Evolutionary conservation across 345 rosid species (phyloP).

Genomic region (Populus pruinosa): DNA sequence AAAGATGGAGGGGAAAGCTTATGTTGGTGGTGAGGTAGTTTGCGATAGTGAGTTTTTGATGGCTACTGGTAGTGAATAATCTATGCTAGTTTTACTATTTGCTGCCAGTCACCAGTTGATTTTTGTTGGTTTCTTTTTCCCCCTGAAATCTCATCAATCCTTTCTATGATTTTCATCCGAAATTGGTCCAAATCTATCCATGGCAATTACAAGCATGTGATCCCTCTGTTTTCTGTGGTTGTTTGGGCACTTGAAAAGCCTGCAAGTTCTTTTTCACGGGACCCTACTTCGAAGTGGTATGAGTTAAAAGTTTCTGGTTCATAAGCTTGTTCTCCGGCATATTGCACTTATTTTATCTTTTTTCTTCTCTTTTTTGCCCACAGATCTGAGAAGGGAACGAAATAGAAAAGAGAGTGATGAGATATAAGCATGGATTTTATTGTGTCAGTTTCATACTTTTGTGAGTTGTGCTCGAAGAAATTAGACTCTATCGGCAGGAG

Average conservation of each 20-base stretch:
- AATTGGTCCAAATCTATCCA: not conserved
- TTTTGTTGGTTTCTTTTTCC: not conserved
- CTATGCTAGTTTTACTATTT: not conserved
- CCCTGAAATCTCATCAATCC: not conserved
- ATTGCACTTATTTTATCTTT: no score
- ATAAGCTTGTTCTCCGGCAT: not conserved
- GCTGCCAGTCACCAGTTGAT: not conserved
- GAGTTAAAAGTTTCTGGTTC: not conserved
- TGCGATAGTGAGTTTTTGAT: conserved; percentile 93
- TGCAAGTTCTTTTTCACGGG: not conserved
- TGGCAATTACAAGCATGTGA: not conserved
- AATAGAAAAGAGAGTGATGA: no score
- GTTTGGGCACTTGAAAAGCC: not conserved
- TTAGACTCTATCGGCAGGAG: not conserved
- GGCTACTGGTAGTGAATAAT: conserved; percentile 63
- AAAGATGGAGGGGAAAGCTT: conserved; percentile 97
- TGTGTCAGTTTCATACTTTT: no score
- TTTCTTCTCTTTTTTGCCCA: no score
- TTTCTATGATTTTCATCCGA: not conserved
- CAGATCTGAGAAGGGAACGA: no score
- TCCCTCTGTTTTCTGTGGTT: not conserved
- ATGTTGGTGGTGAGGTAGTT: conserved; percentile 72
- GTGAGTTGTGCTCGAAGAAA: not conserved
- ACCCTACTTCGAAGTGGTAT: not conserved
- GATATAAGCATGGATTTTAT: no score